Evolutionary conservation across 1,284 basidiomycete genomes (phyloP).

Genomic region (Pseudozyma sp.): DNA sequence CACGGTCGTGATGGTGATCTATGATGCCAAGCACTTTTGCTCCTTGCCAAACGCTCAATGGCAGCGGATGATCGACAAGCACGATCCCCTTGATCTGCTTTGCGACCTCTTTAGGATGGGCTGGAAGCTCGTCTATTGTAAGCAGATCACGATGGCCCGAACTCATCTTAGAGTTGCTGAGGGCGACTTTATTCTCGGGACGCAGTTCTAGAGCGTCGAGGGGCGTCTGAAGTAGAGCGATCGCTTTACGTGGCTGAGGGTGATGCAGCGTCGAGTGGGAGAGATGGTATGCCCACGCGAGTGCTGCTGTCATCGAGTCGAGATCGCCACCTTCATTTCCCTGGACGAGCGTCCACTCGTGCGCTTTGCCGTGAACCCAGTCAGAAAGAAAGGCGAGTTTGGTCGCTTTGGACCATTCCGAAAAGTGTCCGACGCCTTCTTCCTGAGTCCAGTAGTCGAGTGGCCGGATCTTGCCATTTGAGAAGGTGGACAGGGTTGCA

Average conservation of each 20-base stretch:
- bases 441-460: conserved; percentile 41
- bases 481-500: conserved; percentile 1
- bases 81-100: conserved; percentile 64
- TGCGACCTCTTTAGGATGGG: conserved; percentile 62
- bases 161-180: conserved; percentile 65
- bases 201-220: conserved; percentile 68
- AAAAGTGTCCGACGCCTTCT: conserved; percentile 65
- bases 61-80: conserved; percentile 68
- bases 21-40: conserved; percentile 62
- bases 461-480: conserved; percentile 10
- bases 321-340: conserved; percentile 69
- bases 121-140: conserved; percentile 69
- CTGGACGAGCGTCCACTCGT: conserved; percentile 69
- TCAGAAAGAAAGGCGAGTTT: conserved; percentile 66
- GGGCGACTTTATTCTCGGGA: conserved; percentile 68
- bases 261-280: conserved; percentile 51
- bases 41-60: conserved; percentile 61
- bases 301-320: conserved; percentile 64
- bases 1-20: conserved; percentile 69
- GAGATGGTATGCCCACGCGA: conserved; percentile 64
- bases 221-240: conserved; percentile 60
- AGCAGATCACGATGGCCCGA: conserved; percentile 68
- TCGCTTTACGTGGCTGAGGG: conserved; percentile 37
- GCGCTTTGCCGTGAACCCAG: conserved; percentile 49
- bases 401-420: conserved; percentile 62